These are phyloP conservation scores for Hypoxylon trugodes DNA, from an alignment of 495 filamentous ascomycete species.

Conservation along the genomic window DNA sequence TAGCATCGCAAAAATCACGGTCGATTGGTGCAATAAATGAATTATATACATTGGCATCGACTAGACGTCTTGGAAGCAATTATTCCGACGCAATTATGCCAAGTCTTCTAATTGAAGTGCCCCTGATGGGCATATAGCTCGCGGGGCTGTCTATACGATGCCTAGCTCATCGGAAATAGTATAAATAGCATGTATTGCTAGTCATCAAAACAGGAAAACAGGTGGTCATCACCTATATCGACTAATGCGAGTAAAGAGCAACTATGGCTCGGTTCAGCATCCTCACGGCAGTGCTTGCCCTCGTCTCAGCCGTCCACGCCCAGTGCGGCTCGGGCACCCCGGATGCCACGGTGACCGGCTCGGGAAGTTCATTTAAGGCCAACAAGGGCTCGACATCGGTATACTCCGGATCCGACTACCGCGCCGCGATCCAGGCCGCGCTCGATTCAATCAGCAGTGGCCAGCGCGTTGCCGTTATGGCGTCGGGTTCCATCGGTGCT, in stretches of 20 bases:
- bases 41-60: slow-evolving; percentile 3
- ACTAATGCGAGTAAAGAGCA: background rate
- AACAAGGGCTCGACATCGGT: slow-evolving; percentile 41
- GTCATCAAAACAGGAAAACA: background rate
- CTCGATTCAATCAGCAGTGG: slow-evolving; percentile 61
- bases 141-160: background rate
- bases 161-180: background rate
- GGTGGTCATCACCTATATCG: background rate
- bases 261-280: slow-evolving; percentile 20
- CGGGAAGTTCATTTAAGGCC: slow-evolving; percentile 48
- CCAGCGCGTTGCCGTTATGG: slow-evolving; percentile 66
- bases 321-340: slow-evolving; percentile 53
- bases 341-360: slow-evolving; percentile 51
- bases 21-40: slow-evolving; percentile 19
- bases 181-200: background rate
- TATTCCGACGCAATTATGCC: slow-evolving; percentile 17
- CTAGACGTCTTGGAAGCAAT: slow-evolving; percentile 24
- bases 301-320: slow-evolving; percentile 39
- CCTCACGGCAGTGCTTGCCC: slow-evolving; percentile 42
- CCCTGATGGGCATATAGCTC: background rate
- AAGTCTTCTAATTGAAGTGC: slow-evolving; percentile 15
- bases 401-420: slow-evolving; percentile 56
- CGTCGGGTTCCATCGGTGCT: slow-evolving; percentile 63
- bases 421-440: slow-evolving; percentile 53
- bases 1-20: background rate